Evolutionary conservation across 305 asterid species (phyloP), one percentile per base, ranked within the genome.

Genomic region (Caryopteris hybrid): DNA sequence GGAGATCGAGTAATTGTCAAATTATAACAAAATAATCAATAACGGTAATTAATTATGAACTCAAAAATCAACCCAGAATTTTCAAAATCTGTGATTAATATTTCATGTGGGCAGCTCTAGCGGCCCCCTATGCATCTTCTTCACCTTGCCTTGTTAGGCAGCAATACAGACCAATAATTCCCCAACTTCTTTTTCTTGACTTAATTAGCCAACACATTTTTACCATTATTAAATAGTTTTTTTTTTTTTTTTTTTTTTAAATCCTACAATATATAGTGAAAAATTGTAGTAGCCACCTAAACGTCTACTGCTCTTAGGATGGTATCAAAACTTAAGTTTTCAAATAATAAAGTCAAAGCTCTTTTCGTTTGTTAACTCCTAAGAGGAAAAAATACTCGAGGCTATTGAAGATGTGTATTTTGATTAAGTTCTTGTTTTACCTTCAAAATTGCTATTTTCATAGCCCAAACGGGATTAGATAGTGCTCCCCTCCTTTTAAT

Each of bases 131-230:
- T 50, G 59, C 36, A 73, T 59, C 16, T 41, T 65, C 8, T 61
- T 22, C 61, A 51, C 52, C 20, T 57, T 69, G 29, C 71, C 64
- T 47, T 69, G 68, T 56, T 75, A 36, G 31, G 2, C 4, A 60
- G 75, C 68, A 64, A 55, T 39, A 51, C 71, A 69, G 38, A 34
- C 43, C 31, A 55, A 55, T 63, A 69, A 61, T 68, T 68, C 74
- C n/a, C 22, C 61, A 25, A 25, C 31, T 25, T 74, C 68, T 61
- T 67, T 74, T 58, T 60, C 52, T 31, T 34, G n/a, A 51, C 68
- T 46, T 46, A 61, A 62, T 47, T 74, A 63, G 42, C n/a, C n/a
- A n/a, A n/a, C 71, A 54, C 43, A 36, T 11, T 22, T 69, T 64
- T 43, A 72, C 56, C 68, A 48, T 65, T 72, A 55, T 36, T 6